phyloP scores from a whole-genome alignment of 1,284 basidiomycete species.

The Sporisorium iseilematis-ciliati region DNA sequence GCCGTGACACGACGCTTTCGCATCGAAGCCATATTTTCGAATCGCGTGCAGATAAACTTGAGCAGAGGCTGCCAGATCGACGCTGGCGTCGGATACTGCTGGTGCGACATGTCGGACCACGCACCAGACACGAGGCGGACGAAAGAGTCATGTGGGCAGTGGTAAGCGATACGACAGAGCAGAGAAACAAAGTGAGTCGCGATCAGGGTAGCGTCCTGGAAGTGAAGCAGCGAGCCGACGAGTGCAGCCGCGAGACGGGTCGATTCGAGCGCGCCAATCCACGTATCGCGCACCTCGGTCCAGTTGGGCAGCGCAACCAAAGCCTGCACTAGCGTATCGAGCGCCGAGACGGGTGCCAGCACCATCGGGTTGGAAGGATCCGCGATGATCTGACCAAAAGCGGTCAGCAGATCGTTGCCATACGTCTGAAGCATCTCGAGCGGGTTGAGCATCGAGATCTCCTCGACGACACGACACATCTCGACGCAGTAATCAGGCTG shows the following conservation, averaged over 20 bases:
- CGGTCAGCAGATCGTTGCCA: constrained; percentile 50
- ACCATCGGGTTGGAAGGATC: constrained; percentile 60
- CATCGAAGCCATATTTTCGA: constrained; percentile 62
- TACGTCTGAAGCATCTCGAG: constrained; percentile 54
- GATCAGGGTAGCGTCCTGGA: constrained; percentile 58
- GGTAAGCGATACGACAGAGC: constrained; percentile 59
- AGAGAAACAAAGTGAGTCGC: constrained; percentile 56
- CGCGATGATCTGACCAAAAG: constrained; percentile 54
- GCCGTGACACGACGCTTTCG: constrained; percentile 58
- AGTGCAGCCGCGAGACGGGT: constrained; percentile 56
- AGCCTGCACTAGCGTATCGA: constrained; percentile 59
- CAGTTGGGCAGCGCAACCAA: constrained; percentile 48
- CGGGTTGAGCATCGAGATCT: constrained; percentile 60
- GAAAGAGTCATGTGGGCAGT: constrained; percentile 43
- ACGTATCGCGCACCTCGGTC: constrained; percentile 31
- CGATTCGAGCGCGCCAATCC: constrained; percentile 47
- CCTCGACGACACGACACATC: constrained; percentile 61
- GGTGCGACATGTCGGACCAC: constrained; percentile 29
- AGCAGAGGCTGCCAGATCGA: constrained; percentile 46
- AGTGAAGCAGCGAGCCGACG: constrained; percentile 52
- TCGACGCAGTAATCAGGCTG: constrained; percentile 65
- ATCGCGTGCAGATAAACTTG: constrained; percentile 42
- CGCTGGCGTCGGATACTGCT: constrained; percentile 18
- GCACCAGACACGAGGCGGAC: constrained; percentile 50
- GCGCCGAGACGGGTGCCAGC: constrained; percentile 54